Percentiles rank a stretch among this genome's conserved stretches.
phyloP scores from a whole-genome alignment of 148 eudicot genomes.

The Linanthus parryae region DNA sequence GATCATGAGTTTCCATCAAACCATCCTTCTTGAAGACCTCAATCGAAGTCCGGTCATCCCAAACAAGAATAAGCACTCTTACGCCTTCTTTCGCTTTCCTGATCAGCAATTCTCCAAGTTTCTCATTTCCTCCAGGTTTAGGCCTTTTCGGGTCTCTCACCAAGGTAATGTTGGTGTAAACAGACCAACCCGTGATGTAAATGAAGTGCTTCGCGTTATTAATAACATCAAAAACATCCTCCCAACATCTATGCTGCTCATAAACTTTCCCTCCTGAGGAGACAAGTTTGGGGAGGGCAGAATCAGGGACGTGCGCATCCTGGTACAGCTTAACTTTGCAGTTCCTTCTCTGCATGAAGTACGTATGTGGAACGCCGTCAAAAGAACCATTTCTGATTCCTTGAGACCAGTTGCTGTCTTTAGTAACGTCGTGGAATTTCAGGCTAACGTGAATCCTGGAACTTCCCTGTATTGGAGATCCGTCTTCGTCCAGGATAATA shows the following conservation, averaged over 20 bases:
- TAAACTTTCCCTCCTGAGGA: conserved; percentile 24
- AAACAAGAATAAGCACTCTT: conserved; percentile 64
- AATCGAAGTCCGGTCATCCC: conserved; percentile 85
- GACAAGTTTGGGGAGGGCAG: conserved; percentile 16
- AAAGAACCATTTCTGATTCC: conserved; percentile 43
- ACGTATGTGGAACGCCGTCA: conserved; percentile 51
- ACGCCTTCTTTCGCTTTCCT: conserved; percentile 51
- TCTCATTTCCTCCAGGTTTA: conserved; percentile 26
- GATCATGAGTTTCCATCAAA: conserved; percentile 77
- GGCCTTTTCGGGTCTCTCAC: conserved; percentile 54
- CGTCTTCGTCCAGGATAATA: conserved; percentile 40
- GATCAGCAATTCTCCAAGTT: conserved; percentile 56
- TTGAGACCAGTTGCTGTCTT: conserved; percentile 54
- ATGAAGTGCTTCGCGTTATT: conserved; percentile 49
- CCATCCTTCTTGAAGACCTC: conserved; percentile 47
- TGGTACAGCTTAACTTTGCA: conserved; percentile 55
- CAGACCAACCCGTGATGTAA: conserved; percentile 83
- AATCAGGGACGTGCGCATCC: conserved; percentile 58
- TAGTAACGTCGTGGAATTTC: conserved; percentile 35
- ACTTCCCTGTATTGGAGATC: conserved; percentile 28
- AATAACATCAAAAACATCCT: conserved; percentile 64
- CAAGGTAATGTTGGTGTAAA: conserved; percentile 45
- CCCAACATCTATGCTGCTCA: conserved; percentile 59
- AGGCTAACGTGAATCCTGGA: conserved; percentile 59
- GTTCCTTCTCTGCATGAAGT: conserved; percentile 57